Conservation (phyloP, 1,284 basidiomycete species). For the Trametes polyzona region DNA sequence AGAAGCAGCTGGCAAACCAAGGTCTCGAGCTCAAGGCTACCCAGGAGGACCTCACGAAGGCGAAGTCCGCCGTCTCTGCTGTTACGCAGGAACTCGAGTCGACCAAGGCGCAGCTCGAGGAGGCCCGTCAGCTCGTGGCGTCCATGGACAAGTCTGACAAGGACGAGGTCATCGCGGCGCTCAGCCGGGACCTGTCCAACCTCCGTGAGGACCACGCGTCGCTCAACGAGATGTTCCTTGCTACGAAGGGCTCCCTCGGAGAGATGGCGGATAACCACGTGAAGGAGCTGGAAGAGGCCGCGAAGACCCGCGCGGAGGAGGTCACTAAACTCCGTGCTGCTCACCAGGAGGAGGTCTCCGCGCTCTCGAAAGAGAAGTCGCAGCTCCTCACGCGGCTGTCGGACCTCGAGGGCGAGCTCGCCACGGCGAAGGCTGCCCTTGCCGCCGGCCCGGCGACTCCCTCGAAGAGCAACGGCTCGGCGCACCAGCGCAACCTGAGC, state of each 20-base stretch:
- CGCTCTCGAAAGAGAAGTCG: constrained; percentile 59
- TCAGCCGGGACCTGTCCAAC: constrained; percentile 61
- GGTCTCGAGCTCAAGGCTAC: constrained; percentile 79
- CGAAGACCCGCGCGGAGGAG: constrained; percentile 69
- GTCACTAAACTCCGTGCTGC: constrained; percentile 58
- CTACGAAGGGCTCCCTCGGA: constrained; percentile 70
- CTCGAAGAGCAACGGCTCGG: constrained; percentile 59
- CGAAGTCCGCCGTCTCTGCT: constrained; percentile 60
- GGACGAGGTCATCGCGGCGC: constrained; percentile 55
- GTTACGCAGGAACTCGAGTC: constrained; percentile 56
- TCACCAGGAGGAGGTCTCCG: constrained; percentile 62
- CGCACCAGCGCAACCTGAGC: constrained; percentile 48
- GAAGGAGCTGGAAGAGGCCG: constrained; percentile 72
- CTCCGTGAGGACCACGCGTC: constrained; percentile 66
- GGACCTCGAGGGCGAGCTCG: constrained; percentile 76
- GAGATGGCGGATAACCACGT: constrained; percentile 71
- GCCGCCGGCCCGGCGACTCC: constrained; percentile 48
- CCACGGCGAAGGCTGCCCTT: constrained; percentile 60
- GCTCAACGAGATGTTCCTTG: constrained; percentile 59
- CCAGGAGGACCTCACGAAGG: constrained; percentile 77
- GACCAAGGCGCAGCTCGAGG: constrained; percentile 65
- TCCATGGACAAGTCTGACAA: constrained; percentile 51
- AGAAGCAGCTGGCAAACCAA: constrained; percentile 66
- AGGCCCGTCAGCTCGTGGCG: constrained; percentile 49
- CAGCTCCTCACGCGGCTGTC: constrained; percentile 63